Evolutionary conservation across 768 basidiomycete species (phyloP), one percentile per base, ranked within the genome.

Genomic region (Cytidiella melzeri): DNA sequence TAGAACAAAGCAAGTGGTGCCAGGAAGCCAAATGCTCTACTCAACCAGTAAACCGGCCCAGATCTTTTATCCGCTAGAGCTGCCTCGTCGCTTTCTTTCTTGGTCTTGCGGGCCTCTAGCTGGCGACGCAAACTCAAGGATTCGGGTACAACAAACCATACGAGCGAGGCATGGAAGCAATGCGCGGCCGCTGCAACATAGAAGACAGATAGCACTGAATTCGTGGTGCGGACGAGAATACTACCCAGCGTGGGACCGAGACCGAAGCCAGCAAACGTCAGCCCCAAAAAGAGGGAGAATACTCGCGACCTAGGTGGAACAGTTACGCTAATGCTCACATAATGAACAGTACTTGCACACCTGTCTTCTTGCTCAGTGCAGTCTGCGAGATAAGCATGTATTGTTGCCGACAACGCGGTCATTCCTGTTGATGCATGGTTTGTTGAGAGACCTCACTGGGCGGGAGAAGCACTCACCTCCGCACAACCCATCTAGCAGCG

Each of bases 241-340:
- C 79, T 74, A 12, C 90, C 88, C 0, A 92, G 50, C 3, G 80
- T 73, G 4, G 92, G 92, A 0, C 92, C 92, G 18, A 87, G 25
- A 1, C 83, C 84, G 60, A 87, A 73, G n/a, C 92, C 92, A 7
- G 69, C 60, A 65, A 87, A 90, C 40, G 83, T 52, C 3, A 89
- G 69, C 1, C 92, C 92, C 1, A 80, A 66, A 39, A 70, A 68
- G 26, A 86, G 63, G 1, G 88, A 87, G 59, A 87, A 83, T 19
- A 73, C 70, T 4, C 76, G 76, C 4, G 86, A 80, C 45, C 87
- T 88, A 48, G 6, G 5, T 23, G 38, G 49, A n/a, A n/a, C n/a
- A n/a, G n/a, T n/a, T n/a, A n/a, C n/a, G n/a, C n/a, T n/a, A n/a
- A n/a, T 5, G 28, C 6, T n/a, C 37, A 46, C 12, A 10, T 41